Evolutionary conservation across 257 asterid species (phyloP).

Genomic region (Nicotiana obtusifolia): DNA sequence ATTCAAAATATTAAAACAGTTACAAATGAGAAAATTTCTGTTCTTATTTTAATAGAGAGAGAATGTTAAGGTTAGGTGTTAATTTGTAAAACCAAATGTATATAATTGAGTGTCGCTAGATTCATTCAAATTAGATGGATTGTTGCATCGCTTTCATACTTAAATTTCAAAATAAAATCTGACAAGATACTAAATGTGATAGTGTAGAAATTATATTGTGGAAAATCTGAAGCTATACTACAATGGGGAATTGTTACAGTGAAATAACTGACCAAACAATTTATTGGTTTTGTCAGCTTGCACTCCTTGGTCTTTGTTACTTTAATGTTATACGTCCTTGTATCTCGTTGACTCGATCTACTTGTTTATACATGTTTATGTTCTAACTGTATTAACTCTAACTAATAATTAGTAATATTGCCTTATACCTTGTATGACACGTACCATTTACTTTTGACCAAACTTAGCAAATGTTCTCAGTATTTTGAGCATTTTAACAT

Average conservation of each 20-base stretch:
- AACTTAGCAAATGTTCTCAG: neutral
- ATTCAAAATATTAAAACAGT: neutral
- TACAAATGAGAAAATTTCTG: neutral
- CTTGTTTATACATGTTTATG: neutral
- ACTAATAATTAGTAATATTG: neutral
- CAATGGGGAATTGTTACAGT: neutral
- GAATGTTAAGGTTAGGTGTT: neutral
- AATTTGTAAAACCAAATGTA: neutral
- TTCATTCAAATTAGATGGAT: neutral
- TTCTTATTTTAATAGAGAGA: neutral
- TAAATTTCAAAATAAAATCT: constrained; percentile 1
- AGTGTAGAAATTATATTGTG: neutral
- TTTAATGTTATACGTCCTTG: neutral
- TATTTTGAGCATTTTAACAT: neutral
- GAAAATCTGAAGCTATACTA: neutral
- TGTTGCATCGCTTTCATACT: neutral
- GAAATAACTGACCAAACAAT: neutral
- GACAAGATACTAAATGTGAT: neutral
- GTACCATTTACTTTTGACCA: neutral
- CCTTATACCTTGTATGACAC: neutral
- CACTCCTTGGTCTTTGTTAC: neutral
- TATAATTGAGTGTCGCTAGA: neutral
- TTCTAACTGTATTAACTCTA: neutral
- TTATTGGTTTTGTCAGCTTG: neutral
- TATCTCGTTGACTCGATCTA: neutral